phyloP scores from a whole-genome alignment of 768 basidiomycete species.

The Termitomyces titanicus region DNA sequence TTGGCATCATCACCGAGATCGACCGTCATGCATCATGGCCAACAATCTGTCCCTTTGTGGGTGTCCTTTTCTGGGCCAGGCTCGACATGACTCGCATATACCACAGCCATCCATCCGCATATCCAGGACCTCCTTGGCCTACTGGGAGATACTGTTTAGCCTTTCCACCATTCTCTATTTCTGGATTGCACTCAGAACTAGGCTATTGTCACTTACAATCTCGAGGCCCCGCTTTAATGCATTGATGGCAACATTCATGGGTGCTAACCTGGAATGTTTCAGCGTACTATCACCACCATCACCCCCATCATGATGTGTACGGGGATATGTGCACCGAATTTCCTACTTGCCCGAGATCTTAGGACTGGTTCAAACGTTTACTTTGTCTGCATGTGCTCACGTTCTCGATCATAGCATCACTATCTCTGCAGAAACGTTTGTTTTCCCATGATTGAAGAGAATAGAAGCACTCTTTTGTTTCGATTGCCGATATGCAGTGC shows the following conservation, averaged over 20 bases:
- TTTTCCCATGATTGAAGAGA: background rate
- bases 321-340: background rate
- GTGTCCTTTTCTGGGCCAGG: background rate
- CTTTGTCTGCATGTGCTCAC: no score
- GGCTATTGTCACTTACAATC: background rate
- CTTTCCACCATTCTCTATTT: background rate
- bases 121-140: no score
- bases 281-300: no score
- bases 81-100: no score
- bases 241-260: slow-evolving; percentile 3
- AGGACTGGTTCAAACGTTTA: background rate
- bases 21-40: background rate
- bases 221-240: background rate
- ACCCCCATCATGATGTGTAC: no score
- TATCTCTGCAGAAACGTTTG: no score
- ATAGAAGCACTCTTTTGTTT: background rate
- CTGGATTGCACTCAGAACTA: no score
- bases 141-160: no score
- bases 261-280: background rate
- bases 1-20: background rate
- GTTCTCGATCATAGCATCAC: background rate
- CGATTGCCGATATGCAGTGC: background rate
- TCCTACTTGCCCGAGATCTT: background rate
- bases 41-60: background rate
- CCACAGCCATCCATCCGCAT: no score